Evolutionary conservation across 1,139 yeast genomes (phyloP), one percentile per base, ranked within the genome.

Genomic region (Saccharomyces pastorianus): DNA sequence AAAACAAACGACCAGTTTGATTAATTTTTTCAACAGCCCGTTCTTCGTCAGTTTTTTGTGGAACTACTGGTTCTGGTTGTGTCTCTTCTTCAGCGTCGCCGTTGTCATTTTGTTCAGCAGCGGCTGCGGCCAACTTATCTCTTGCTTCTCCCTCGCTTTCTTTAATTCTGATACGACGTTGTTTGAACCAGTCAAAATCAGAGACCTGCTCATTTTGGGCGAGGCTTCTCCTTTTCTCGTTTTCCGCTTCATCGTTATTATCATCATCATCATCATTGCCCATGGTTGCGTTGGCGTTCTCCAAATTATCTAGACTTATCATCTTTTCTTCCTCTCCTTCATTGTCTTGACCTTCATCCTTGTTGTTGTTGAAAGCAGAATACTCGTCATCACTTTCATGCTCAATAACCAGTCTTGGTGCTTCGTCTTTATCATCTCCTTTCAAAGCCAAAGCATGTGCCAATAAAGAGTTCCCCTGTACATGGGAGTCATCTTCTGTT

Each of bases 171-270:
- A 79, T 82, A 69, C 95, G 79, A 68, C 89, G 82, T 64, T 80
- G 80, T 63, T 83, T 83, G 58, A 93, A 78, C 99, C 99, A 91
- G 58, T 91, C 96, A 55, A 88, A 72, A 73, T 91, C 98, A 14
- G 95, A 78, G 7, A 88, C 77, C 28, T 71, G 74, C 53, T 80
- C 82, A 59, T 81, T 81, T 27, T 72, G 73, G 0, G 84, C 83
- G 7, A 72, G 56, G 11, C 8, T 34, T 34, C 42, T 34, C 42
- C 42, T 34, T 6, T 14, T 34, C 42, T 34, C 42, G 11, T 34
- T 34, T 34, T 34, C 42, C 8, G 23, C 20, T 6, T 34, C 42
- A 14, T 34, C 23, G 23, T 20, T 20, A 17, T 34, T 34, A 3
- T 67, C 54, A 13, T 66, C 70, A 31, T 63, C 63, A 5, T 57